Evolutionary conservation across 176 grass and related monocot genomes (phyloP).

Genomic region (Ensete glaucum): DNA sequence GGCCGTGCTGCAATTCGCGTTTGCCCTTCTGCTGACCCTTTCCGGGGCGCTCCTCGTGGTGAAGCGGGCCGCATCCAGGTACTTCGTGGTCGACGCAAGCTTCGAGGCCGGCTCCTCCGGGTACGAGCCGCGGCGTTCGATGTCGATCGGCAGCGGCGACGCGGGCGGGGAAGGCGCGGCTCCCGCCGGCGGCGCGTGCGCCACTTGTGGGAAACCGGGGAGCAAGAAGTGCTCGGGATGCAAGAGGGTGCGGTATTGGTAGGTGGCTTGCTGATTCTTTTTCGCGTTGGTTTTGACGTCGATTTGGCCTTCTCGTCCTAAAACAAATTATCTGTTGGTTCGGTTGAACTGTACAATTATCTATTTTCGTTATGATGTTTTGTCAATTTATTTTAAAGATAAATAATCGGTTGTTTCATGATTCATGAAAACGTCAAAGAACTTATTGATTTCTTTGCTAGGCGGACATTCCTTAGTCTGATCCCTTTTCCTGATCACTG

Average conservation of each 20-base stretch:
- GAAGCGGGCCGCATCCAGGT: conserved; percentile 60
- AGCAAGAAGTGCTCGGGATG: conserved; percentile 68
- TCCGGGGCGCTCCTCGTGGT: conserved; percentile 34
- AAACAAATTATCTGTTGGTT: not conserved
- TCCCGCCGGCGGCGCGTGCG: conserved; percentile 26
- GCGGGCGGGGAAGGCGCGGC: conserved; percentile 19
- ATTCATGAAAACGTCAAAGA: not conserved
- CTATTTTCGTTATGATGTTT: not conserved
- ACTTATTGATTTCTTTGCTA: not conserved
- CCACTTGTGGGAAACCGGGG: conserved; percentile 37
- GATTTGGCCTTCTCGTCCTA: not conserved
- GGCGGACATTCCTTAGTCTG: not conserved
- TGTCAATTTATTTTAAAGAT: not conserved
- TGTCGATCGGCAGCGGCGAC: conserved; percentile 26
- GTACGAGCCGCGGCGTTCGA: conserved; percentile 37
- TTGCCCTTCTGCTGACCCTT: conserved; percentile 36
- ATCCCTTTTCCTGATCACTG: not conserved
- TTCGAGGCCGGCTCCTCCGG: conserved; percentile 26
- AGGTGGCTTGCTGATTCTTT: conserved; percentile 9
- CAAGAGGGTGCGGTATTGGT: conserved; percentile 87
- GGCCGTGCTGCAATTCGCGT: conserved; percentile 50
- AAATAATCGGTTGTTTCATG: not conserved
- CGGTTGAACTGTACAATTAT: not conserved
- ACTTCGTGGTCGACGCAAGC: conserved; percentile 74
- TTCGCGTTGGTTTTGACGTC: conserved; percentile 4